Evolutionary conservation across 1,284 basidiomycete species (phyloP), one percentile per base, ranked within the genome.

Genomic region (Boletellus sp.): DNA sequence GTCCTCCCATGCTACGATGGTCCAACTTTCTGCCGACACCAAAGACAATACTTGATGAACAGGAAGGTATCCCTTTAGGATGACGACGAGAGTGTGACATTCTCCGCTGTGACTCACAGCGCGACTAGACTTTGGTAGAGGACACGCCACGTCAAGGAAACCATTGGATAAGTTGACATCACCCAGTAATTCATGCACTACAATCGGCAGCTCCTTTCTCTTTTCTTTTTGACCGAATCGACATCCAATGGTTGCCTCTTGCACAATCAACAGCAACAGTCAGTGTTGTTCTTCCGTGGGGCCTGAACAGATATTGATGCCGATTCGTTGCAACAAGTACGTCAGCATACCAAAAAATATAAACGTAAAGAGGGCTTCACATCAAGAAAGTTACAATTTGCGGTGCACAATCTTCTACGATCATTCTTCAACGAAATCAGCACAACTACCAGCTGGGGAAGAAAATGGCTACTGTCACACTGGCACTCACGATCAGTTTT

Each of bases 351-450:
- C 9, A 16, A n/a, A 27, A 25, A 45, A 16, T 14, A 20, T 21
- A 22, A 25, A 30, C 14, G 1, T 16, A 25, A 51, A n/a, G 29
- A 38, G 47, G 6, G n/a, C 20, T 22, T 11, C 26, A 11, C 26
- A 27, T 27, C 22, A n/a, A 14, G 19, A 26, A 26, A 8, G 34
- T 13, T 20, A 19, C 29, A 29, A 30, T n/a, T n/a, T 20, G 23
- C 20, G 48, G 47, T 27, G 40, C 8, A 22, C 33, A 32, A 26
- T 29, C 38, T 43, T 50, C 47, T 32, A 21, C 5, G 16, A 45
- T 36, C 23, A 26, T 8, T 19, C 17, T 23, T 17, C 17, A 25
- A 16, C 16, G 23, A 50, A n/a, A 30, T 17, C 5, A 1, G 26
- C 11, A 6, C 11, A 16, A 29, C 40, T 39, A 19, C 16, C 16